Conservation (phyloP, 352 stramenopile genomes). For the Phytophthora idaei region DNA sequence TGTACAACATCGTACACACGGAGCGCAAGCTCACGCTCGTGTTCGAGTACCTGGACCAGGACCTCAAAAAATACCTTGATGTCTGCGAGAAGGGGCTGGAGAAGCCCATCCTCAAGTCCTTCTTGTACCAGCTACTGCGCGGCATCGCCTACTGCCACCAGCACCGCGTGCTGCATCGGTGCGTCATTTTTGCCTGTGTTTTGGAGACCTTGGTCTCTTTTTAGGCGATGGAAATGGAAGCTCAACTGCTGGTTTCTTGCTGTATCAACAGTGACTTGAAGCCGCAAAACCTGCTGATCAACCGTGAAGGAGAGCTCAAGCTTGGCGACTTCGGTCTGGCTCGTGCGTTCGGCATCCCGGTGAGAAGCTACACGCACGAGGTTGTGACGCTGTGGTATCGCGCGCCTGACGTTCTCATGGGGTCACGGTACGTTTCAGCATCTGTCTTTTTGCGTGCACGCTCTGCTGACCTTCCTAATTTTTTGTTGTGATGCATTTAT, state of each 20-base stretch:
- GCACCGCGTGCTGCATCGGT: slow-evolving; percentile 93
- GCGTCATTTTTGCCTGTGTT: slow-evolving; percentile 14
- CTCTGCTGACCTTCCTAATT: neutral
- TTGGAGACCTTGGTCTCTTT: neutral
- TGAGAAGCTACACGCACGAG: slow-evolving; percentile 98
- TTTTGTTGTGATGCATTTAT: neutral
- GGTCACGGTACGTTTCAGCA: slow-evolving; percentile 70
- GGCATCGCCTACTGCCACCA: slow-evolving; percentile 99
- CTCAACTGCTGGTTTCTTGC: neutral
- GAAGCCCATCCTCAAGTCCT: slow-evolving; percentile 92
- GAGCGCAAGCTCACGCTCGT: slow-evolving; percentile 99
- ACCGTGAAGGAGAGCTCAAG: slow-evolving; percentile 98
- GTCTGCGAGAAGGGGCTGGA: slow-evolving; percentile 98
- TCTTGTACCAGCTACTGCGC: slow-evolving; percentile 99
- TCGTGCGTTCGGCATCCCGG: slow-evolving; percentile 98
- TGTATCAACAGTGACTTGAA: slow-evolving; percentile 96
- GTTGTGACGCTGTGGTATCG: slow-evolving; percentile 99
- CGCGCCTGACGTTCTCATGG: slow-evolving; percentile 98
- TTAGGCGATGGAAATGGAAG: neutral
- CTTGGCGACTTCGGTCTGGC: slow-evolving; percentile 99
- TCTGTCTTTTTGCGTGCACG: neutral
- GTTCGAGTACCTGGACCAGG: slow-evolving; percentile 99
- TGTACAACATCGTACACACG: slow-evolving; percentile 99
- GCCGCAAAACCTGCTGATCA: slow-evolving; percentile 98
- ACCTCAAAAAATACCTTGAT: slow-evolving; percentile 99